Evolutionary conservation across 2,329 filamentous ascomycete genomes (phyloP).

Genomic region (Aspergillus oerlinghausenensis): DNA sequence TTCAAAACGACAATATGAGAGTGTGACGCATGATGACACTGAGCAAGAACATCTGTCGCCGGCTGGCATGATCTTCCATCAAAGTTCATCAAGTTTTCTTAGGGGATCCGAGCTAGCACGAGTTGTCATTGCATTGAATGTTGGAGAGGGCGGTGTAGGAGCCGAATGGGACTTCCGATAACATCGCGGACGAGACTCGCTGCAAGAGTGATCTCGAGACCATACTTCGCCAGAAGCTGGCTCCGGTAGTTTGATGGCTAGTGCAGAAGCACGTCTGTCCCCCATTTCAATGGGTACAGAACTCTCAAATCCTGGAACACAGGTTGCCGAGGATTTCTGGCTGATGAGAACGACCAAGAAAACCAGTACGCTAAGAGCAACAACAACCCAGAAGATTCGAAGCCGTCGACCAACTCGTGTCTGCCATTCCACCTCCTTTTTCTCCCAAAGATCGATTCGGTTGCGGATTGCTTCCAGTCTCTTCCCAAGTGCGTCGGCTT

Average conservation of each 20-base stretch:
- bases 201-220: background rate
- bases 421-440: constrained; percentile 40
- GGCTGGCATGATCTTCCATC: constrained; percentile 5
- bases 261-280: background rate
- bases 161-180: constrained; percentile 1
- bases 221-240: background rate
- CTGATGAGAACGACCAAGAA: constrained; percentile 26
- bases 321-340: constrained; percentile 20
- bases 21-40: constrained; percentile 1
- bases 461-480: constrained; percentile 36
- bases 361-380: constrained; percentile 23
- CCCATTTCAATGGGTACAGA: constrained; percentile 6
- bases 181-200: background rate
- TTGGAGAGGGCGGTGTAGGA: background rate
- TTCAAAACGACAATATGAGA: background rate
- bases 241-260: background rate
- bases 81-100: constrained; percentile 28
- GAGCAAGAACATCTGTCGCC: constrained; percentile 3
- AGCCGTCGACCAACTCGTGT: constrained; percentile 34
- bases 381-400: constrained; percentile 35
- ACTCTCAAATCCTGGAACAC: background rate
- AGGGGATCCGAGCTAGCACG: constrained; percentile 22
- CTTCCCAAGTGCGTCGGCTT: constrained; percentile 32
- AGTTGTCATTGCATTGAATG: background rate
- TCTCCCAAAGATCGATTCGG: constrained; percentile 41